These are phyloP conservation scores for Wickerhamiella spandovensis DNA, from an alignment of 805 yeast genomes.

Conservation along the genomic window DNA sequence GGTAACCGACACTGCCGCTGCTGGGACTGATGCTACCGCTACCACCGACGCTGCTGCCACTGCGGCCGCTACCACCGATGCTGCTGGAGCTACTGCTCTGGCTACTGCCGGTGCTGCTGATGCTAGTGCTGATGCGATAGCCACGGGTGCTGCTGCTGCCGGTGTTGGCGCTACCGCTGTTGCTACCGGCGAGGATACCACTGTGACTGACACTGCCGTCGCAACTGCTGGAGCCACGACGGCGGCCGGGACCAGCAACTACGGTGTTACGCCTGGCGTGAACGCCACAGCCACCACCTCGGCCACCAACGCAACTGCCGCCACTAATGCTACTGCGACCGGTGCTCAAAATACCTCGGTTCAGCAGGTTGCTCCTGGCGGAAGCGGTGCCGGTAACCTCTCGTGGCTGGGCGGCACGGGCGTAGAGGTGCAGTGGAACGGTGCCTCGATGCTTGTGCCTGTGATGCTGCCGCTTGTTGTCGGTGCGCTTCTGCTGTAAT, in stretches of 20 bases:
- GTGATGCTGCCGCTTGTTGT: neutral
- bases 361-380: neutral
- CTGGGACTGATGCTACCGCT: constrained; percentile 3
- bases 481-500: neutral
- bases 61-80: constrained; percentile 1
- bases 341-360: neutral
- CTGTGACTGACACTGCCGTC: neutral
- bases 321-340: neutral
- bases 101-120: neutral
- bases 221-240: neutral
- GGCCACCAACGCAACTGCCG: neutral
- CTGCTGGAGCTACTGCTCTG: constrained; percentile 1
- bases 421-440: neutral
- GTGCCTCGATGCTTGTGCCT: neutral
- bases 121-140: neutral
- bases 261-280: neutral
- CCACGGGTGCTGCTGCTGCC: neutral
- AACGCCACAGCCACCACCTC: neutral
- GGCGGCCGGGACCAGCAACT: neutral
- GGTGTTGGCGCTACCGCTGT: constrained; percentile 9
- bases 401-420: neutral
- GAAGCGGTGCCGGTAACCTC: neutral
- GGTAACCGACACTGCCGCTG: no score
- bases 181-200: neutral
- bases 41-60: constrained; percentile 1